Base-by-base conservation (phyloP, 2,329 filamentous ascomycete species). In the Fusarium sp. region DNA sequence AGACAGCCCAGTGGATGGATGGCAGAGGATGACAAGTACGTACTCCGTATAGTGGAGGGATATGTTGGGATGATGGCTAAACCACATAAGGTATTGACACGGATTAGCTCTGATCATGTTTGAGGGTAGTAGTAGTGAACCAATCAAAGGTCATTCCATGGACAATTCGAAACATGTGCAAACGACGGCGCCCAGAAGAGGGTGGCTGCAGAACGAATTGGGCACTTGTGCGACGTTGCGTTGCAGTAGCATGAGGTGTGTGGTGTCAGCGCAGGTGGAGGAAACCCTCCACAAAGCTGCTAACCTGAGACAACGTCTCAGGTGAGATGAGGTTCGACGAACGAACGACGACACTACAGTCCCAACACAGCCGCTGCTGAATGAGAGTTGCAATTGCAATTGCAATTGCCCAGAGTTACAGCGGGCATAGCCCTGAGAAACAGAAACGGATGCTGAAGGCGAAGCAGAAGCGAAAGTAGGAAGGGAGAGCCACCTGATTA, bases 251-350 rank as follows among this genome's bases (percentile, higher is more conserved):
- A 64, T 44, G 44, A 75, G 64, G 62, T 67, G 65, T 71, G 70
- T 66, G 69, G 73, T 73, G 68, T 66, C 64, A 75, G 70, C 62
- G 63, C 64, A 71, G 66, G 75, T 70, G 73, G 67, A 71, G 74
- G 71, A 64, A 62, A 62, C 70, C 60, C 73, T 74, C 70, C 70
- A 75, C 65, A 56, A 69, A 42, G 44, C 62, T 65, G 56, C 69
- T 74, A 74, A 81, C 80, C 80, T 81, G 80, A 81, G 79, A 81
- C 80, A 58, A 3, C 62, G 80, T 81, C 80, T 81, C 80, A 81
- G 80, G 80, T 81, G 75, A 79, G 72, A 65, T 77, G 69, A 76
- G 71, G 73, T 53, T 63, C 54, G 63, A 64, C 69, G 50, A 67
- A 62, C 72, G 60, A 70, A 56, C 53, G 46, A 56, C 65, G 65